Evolutionary conservation across 176 grass and related monocot species (phyloP).

Genomic region (Metroxylon sagu): DNA sequence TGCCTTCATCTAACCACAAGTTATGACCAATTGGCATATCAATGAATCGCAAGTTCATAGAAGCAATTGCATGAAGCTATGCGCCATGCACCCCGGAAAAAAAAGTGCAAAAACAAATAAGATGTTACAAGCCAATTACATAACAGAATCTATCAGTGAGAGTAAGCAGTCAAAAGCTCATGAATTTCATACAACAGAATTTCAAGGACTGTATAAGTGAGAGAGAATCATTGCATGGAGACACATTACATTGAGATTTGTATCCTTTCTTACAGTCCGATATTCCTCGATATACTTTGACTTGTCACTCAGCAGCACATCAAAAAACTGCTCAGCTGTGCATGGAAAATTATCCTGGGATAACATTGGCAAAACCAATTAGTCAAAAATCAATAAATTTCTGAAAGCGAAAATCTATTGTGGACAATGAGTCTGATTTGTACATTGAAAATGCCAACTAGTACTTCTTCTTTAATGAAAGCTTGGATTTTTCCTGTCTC

Average conservation of each 20-base stretch:
- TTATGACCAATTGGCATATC: too few species aligned
- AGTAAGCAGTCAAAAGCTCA: not conserved
- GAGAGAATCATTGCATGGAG: too few species aligned
- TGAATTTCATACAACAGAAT: not conserved
- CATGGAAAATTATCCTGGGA: conserved; percentile 83
- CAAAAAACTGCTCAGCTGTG: conserved; percentile 74
- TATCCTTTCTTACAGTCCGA: conserved; percentile 72
- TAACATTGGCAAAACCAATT: conserved; percentile 3
- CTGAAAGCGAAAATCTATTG: not conserved
- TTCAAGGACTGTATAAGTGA: too few species aligned
- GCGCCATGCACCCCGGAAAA: too few species aligned
- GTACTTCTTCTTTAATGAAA: conserved; percentile 95
- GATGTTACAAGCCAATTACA: too few species aligned
- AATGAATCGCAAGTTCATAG: too few species aligned
- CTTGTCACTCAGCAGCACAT: conserved; percentile 59
- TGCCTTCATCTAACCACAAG: too few species aligned
- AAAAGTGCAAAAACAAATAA: too few species aligned
- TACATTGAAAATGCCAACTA: conserved; percentile 77
- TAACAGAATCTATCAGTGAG: too few species aligned
- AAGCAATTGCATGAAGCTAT: too few species aligned
- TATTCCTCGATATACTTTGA: conserved; percentile 77
- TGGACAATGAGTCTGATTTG: not conserved
- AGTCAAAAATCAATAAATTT: not conserved
- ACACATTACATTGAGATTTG: conserved; percentile 52
- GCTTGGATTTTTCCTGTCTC: conserved; percentile 55